Base-by-base conservation (phyloP, 108 stramenopile genomes). In the Aurantiochytrium sp. region DNA sequence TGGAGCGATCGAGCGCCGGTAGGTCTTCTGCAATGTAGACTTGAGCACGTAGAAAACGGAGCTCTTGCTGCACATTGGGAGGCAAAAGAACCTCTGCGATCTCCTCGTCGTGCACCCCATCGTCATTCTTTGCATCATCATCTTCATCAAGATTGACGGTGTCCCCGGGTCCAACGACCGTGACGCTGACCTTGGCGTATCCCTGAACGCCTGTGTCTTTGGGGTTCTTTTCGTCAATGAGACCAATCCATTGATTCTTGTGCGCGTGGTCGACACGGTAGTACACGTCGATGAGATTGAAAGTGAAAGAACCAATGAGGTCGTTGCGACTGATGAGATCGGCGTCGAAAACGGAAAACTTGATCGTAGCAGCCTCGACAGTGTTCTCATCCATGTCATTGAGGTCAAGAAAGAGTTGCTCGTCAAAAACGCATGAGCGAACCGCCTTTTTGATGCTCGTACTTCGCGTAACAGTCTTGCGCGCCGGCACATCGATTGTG, bases 151-250 rank as follows among this genome's bases (percentile, higher is more conserved):
- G 18, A 42, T 89, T 87, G 29, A 72, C 69, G 90, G 92, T 92
- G 64, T 95, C 94, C 5, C 93, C 94, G 4, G 94, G 93, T 5
- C 94, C 94, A 28, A 95, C 72, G 51, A 95, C 92, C 18, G 90
- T 72, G 45, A 95, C 92, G 25, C 90, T 90, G 4, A 95, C 76
- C 88, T 93, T 93, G 28, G 93, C 60, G 60, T 93, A 94, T 0
- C 94, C 94, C 90, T 93, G 93, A 16, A 93, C 72, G 60, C 94
- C 93, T 49, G 8, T 88, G 69, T 94, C 94, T 16, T 71, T 89
- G 5, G 87, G 49, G 71, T 93, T 89, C 42, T 91, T 92, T 23
- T 93, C 93, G 60, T 95, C 94, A 12, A 93, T 87, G 43, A 95
- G 44, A 14, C 91, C 93, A 45, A 94, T 90, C 94, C 94, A 95